Evolutionary conservation across 176 grass and related monocot species (phyloP).

Genomic region (Olyra latifolia): DNA sequence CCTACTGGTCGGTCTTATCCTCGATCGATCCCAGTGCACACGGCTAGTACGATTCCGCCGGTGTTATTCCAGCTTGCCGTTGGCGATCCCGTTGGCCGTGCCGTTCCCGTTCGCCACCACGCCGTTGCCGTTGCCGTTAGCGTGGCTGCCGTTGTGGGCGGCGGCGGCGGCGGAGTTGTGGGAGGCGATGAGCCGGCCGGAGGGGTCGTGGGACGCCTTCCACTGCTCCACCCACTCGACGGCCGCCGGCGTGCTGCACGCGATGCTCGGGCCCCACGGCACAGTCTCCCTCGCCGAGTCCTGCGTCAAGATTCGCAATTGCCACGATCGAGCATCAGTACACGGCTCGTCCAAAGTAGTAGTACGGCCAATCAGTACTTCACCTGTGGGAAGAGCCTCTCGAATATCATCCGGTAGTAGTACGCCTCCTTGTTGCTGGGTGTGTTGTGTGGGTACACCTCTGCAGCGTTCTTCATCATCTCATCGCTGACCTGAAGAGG

Average conservation of each 20-base stretch:
- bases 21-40: not conserved
- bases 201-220: conserved; percentile 88
- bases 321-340: not conserved
- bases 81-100: conserved; percentile 30
- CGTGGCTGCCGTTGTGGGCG: not conserved
- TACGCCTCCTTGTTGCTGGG: conserved; percentile 89
- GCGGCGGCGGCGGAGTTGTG: conserved; percentile 57
- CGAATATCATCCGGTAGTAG: conserved; percentile 98
- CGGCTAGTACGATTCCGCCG: not conserved
- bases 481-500: conserved; percentile 63
- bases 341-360: not conserved
- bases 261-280: conserved; percentile 86
- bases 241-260: conserved; percentile 94
- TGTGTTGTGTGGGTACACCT: conserved; percentile 74
- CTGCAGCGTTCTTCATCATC: conserved; percentile 79
- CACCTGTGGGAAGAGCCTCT: conserved; percentile 97
- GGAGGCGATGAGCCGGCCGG: conserved; percentile 73
- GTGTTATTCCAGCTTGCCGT: conserved; percentile 23
- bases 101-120: conserved; percentile 4
- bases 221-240: conserved; percentile 94
- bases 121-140: not conserved
- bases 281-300: conserved; percentile 84
- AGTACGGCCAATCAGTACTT: not conserved
- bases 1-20: conserved; percentile 50
- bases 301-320: conserved; percentile 38